These are phyloP conservation scores for Corylus avellana DNA, from an alignment of 306 rosid genomes.

Conservation along the genomic window DNA sequence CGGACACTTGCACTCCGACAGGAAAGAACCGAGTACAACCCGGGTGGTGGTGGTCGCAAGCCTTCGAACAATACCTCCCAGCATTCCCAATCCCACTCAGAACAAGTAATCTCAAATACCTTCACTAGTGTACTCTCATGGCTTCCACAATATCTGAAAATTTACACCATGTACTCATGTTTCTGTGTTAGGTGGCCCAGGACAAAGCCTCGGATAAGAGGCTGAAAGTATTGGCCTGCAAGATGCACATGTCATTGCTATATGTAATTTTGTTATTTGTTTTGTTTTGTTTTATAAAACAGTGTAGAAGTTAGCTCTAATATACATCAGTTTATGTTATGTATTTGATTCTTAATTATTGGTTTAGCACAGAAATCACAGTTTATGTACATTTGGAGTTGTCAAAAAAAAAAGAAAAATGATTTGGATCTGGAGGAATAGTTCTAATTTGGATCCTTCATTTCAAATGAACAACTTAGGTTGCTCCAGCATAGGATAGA, in stretches of 20 bases:
- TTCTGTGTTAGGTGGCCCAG: conserved; percentile 34
- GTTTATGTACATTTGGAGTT: too few species aligned
- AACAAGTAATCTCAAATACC: conserved; percentile 56
- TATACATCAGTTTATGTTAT: too few species aligned
- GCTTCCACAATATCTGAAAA: conserved; percentile 21
- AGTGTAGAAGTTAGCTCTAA: conserved; percentile 16
- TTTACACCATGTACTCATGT: conserved; percentile 22
- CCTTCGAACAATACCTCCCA: conserved; percentile 71
- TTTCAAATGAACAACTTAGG: too few species aligned
- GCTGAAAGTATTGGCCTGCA: conserved; percentile 32
- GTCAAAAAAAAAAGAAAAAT: too few species aligned
- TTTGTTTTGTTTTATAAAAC: conserved; percentile 9
- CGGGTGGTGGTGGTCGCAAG: conserved; percentile 42
- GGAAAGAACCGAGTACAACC: conserved; percentile 30
- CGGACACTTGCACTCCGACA: conserved; percentile 6
- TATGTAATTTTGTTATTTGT: conserved; percentile 22
- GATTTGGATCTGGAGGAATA: too few species aligned
- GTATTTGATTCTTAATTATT: too few species aligned
- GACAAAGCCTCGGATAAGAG: conserved; percentile 49
- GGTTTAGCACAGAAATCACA: too few species aligned
- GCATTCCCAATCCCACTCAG: conserved; percentile 80
- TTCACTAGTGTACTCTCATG: conserved; percentile 15
- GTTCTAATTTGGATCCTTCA: too few species aligned
- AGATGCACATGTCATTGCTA: conserved; percentile 14
- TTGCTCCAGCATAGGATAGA: too few species aligned